These are phyloP conservation scores for Chlorociboria aeruginascens DNA, from an alignment of 495 filamentous ascomycete species.

Conservation along the genomic window DNA sequence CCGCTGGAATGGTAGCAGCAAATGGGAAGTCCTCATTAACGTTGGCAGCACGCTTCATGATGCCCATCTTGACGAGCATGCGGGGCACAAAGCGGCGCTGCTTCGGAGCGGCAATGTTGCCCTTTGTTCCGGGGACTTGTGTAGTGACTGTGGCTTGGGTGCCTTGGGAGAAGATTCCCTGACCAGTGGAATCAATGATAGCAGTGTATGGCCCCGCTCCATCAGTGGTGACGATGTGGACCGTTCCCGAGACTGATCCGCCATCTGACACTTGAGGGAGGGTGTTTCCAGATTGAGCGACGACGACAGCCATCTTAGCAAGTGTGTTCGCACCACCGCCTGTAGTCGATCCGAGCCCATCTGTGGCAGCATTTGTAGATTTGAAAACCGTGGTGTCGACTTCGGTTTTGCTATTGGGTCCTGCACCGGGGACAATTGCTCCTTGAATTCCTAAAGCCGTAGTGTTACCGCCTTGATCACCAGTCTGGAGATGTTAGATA, in stretches of 20 bases:
- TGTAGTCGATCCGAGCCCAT: conserved; percentile 18
- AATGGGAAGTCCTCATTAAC: conserved; percentile 26
- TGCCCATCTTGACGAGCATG: conserved; percentile 15
- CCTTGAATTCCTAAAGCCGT: conserved; percentile 19
- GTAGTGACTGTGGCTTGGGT: conserved; percentile 14
- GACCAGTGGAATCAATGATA: conserved; percentile 25
- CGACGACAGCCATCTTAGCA: conserved; percentile 17
- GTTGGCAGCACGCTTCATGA: conserved; percentile 23
- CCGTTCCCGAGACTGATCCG: conserved; percentile 24
- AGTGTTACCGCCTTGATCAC: conserved; percentile 20
- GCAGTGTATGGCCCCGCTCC: conserved; percentile 28
- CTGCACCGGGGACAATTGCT: conserved; percentile 15
- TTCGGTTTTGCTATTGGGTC: conserved; percentile 16
- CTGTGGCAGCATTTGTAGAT: conserved; percentile 7
- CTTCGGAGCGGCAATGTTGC: conserved; percentile 21
- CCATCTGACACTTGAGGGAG: conserved; percentile 25
- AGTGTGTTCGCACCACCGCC: conserved; percentile 15
- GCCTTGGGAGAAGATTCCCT: conserved; percentile 22
- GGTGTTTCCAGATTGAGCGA: conserved; percentile 23
- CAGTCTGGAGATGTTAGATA: conserved; percentile 15
- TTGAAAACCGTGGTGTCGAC: conserved; percentile 21
- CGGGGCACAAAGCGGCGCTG: conserved; percentile 17
- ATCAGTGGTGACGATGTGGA: conserved; percentile 29
- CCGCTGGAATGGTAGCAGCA: conserved; percentile 22
- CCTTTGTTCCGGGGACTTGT: conserved; percentile 21